Evolutionary conservation across 495 filamentous ascomycete species (phyloP).

Genomic region (Amphirosellinia nigrospora): DNA sequence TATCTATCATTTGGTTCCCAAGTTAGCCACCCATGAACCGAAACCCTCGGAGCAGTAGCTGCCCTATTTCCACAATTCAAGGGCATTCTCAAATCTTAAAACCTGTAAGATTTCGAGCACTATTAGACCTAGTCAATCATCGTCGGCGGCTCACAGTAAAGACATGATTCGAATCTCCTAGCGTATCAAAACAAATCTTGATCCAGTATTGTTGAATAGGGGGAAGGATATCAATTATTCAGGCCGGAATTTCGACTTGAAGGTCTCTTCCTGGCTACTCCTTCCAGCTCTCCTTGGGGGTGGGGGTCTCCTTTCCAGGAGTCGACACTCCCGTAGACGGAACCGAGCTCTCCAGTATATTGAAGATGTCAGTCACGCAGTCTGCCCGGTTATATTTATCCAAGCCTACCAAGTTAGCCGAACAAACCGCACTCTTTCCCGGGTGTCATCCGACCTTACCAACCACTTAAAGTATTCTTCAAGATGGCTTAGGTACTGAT

Average conservation of each 20-base stretch:
- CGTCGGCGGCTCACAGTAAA: neutral
- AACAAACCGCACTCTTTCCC: conserved; percentile 1
- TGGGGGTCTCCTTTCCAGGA: neutral
- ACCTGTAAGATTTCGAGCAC: neutral
- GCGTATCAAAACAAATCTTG: neutral
- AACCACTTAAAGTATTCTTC: neutral
- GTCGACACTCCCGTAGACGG: neutral
- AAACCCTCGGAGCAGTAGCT: neutral
- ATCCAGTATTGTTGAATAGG: neutral
- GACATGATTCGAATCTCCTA: neutral
- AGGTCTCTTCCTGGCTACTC: neutral
- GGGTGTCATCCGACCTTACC: neutral
- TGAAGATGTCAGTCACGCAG: neutral
- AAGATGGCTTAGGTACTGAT: neutral
- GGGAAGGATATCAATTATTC: neutral
- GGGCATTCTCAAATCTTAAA: neutral
- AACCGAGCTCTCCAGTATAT: neutral
- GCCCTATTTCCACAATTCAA: neutral
- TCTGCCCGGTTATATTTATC: neutral
- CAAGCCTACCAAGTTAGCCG: conserved; percentile 3
- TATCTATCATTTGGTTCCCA: too few species aligned
- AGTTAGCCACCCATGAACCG: too few species aligned
- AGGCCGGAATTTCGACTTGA: neutral
- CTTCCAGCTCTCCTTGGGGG: neutral
- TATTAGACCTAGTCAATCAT: neutral